These are phyloP conservation scores for Gentiana macrophylla DNA, from an alignment of 257 asterid genomes.

Conservation along the genomic window DNA sequence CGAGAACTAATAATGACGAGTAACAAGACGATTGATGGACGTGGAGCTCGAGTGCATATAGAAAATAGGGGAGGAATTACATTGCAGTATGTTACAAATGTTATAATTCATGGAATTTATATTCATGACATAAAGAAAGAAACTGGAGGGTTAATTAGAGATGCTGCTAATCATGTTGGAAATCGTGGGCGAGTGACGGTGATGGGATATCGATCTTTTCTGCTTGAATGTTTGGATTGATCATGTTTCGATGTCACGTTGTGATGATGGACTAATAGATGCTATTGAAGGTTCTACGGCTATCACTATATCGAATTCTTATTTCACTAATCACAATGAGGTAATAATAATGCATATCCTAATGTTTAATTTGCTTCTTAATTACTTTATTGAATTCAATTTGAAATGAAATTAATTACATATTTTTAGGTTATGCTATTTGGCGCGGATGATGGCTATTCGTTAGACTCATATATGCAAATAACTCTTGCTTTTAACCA, in stretches of 20 bases:
- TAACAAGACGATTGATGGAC: slow-evolving; percentile 25
- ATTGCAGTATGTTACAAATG: slow-evolving; percentile 20
- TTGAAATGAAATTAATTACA: not conserved
- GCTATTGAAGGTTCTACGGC: slow-evolving; percentile 22
- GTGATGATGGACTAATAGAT: slow-evolving; percentile 28
- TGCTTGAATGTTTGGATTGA: slow-evolving; percentile 24
- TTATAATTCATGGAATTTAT: slow-evolving; percentile 18
- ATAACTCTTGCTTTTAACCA: slow-evolving; percentile 27
- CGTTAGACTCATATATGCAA: slow-evolving; percentile 17
- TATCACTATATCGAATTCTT: slow-evolving; percentile 26
- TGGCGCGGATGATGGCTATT: slow-evolving; percentile 20
- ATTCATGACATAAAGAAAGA: slow-evolving; percentile 18
- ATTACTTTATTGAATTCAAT: not conserved
- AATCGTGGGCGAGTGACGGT: slow-evolving; percentile 22
- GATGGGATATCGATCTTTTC: slow-evolving; percentile 28
- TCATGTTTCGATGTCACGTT: slow-evolving; percentile 25
- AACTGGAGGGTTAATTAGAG: slow-evolving; percentile 21
- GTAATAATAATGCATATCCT: not conserved
- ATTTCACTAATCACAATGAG: slow-evolving; percentile 25
- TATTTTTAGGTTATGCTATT: slow-evolving; percentile 21
- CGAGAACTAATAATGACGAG: slow-evolving; percentile 22
- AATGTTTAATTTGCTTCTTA: not conserved
- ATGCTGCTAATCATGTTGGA: slow-evolving; percentile 19
- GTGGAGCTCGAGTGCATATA: slow-evolving; percentile 23
- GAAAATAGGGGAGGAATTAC: slow-evolving; percentile 19